phyloP scores from a whole-genome alignment of 345 rosid species.

The Populus alba region DNA sequence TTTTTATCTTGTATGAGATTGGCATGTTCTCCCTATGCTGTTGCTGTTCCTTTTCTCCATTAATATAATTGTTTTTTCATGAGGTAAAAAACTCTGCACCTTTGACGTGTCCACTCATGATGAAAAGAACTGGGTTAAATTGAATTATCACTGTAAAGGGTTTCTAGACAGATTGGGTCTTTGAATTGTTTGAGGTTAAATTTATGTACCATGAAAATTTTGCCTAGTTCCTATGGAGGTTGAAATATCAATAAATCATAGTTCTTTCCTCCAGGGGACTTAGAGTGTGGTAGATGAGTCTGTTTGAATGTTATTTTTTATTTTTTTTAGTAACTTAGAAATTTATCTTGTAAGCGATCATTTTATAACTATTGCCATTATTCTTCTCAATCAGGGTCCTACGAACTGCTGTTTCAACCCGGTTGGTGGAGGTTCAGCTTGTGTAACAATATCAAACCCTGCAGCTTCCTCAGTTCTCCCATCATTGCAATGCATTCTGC shows the following conservation, averaged over 20 bases:
- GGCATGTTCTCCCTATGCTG: no score
- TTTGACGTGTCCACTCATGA: no score
- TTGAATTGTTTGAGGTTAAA: no score
- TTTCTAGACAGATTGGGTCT: no score
- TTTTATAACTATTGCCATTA: conserved; percentile 33
- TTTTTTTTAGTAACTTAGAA: conserved; percentile 24
- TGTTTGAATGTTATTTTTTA: neutral
- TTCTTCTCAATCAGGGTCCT: conserved; percentile 56
- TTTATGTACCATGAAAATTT: neutral
- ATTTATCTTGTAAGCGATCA: conserved; percentile 36
- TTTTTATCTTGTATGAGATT: no score
- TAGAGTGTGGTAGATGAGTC: neutral
- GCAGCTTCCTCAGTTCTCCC: conserved; percentile 54
- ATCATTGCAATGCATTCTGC: conserved; percentile 75
- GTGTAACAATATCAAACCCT: conserved; percentile 45
- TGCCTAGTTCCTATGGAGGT: neutral
- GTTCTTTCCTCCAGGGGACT: neutral
- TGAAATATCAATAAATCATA: neutral
- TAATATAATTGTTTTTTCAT: no score
- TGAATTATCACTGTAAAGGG: no score
- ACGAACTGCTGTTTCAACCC: conserved; percentile 45
- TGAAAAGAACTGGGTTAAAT: no score
- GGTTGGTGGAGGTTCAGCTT: conserved; percentile 45
- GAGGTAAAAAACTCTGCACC: no score
- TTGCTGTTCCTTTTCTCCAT: no score